Evolutionary conservation across 2,329 filamentous ascomycete species (phyloP), one percentile per base, ranked within the genome.

Genomic region (Rhynchosporium agropyri): DNA sequence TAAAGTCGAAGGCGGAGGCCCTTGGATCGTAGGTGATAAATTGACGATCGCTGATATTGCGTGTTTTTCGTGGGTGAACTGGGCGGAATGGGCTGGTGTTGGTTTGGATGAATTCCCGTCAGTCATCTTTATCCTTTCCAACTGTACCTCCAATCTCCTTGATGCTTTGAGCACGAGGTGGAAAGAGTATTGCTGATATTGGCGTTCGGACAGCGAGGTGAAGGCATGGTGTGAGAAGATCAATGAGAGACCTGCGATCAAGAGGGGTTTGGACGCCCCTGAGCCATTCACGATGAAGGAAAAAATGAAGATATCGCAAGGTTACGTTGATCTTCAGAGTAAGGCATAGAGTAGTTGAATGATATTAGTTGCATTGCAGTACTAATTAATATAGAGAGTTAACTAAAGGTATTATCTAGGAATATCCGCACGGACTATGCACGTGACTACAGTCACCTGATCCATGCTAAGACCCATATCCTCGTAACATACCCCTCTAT

Each of bases 1-100:
- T 4, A 56, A 36, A 12, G 40, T 20, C 1, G 58, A 65, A 8
- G 49, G 58, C 9, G 26, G 76, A 33, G 76, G 75, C 7, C 72
- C 77, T 4, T 82, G 78, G 73, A 69, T 88, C n/a, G 85, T 87
- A 40, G 89, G 89, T 42, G 84, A 89, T 74, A 84, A 84, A 63
- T 78, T 82, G 64, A 90, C 88, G 46, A 84, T 89, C 67, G 91
- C 90, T 2, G 91, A 96, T 74, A 88, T 96, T 63, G 80, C 90
- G 38, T 84, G 72, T 63, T 82, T 76, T 63, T 69, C 73, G 3
- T 82, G 80, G 80, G 74, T 80, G 1, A 77, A 78, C 58, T 77
- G 76, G 75, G 75, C 72, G 8, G 76, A 75, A 50, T 78, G 76
- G 75, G 74, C 76, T 7, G 76, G 75, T 5, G 67, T 78, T 13